Conservation (phyloP, 176 grass and related monocot genomes). For the Carex kokanica region DNA sequence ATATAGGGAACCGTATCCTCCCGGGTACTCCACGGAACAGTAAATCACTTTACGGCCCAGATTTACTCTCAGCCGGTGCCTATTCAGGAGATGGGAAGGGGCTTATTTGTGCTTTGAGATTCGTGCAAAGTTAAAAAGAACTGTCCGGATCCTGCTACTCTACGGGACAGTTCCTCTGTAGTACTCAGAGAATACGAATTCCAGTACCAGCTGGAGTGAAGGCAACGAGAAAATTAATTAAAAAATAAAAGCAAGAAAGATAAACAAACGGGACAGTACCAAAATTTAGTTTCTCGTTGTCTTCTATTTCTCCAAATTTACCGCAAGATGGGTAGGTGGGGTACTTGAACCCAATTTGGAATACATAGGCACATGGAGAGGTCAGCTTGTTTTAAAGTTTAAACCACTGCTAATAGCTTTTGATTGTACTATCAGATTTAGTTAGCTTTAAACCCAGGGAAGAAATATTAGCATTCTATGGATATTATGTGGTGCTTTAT, state of each 20-base stretch:
- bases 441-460: background rate
- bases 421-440: background rate
- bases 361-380: conserved; percentile 24
- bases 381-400: conserved; percentile 7
- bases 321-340: background rate
- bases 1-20: too few relatives aligned
- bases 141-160: too few relatives aligned
- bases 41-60: too few relatives aligned
- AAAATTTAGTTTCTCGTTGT: background rate
- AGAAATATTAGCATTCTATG: background rate
- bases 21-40: too few relatives aligned
- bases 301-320: background rate
- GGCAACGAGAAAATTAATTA: background rate
- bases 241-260: background rate
- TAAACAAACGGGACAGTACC: too few relatives aligned
- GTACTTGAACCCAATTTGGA: background rate
- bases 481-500: background rate
- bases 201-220: background rate
- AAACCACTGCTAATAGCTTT: background rate
- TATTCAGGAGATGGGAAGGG: too few relatives aligned
- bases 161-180: too few relatives aligned
- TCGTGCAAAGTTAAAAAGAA: too few relatives aligned
- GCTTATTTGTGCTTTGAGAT: too few relatives aligned
- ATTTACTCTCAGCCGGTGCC: too few relatives aligned
- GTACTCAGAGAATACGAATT: too few relatives aligned